phyloP scores from a whole-genome alignment of 345 rosid genomes.

The Salix arbutifolia region DNA sequence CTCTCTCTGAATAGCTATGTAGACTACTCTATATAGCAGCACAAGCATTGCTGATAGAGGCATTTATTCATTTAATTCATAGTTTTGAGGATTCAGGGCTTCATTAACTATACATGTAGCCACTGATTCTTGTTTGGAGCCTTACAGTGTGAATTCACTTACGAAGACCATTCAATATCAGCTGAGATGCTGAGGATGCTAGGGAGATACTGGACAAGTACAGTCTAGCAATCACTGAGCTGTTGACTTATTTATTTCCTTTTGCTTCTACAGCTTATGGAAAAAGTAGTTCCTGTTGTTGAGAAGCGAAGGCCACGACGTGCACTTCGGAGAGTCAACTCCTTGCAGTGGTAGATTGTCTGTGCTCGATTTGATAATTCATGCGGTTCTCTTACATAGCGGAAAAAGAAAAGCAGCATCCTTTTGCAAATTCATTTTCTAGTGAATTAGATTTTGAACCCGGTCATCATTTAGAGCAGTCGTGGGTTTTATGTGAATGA shows the following conservation, averaged over 20 bases:
- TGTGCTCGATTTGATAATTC: not conserved
- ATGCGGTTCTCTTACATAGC: constrained; percentile 6
- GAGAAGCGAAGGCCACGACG: constrained; percentile 53
- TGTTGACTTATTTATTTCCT: not conserved
- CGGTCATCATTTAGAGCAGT: constrained; percentile 9
- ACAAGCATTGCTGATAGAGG: not conserved
- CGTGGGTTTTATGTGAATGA: not conserved
- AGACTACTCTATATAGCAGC: not conserved
- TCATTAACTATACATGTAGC: not conserved
- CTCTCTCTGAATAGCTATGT: not conserved
- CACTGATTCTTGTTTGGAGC: not conserved
- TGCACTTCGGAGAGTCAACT: constrained; percentile 52
- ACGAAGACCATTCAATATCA: not conserved
- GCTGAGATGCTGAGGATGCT: not conserved
- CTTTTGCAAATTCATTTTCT: constrained; percentile 13
- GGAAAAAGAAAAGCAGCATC: constrained; percentile 3
- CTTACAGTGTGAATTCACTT: not conserved
- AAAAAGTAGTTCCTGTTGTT: constrained; percentile 59
- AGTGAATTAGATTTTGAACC: constrained; percentile 16
- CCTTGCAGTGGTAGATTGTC: constrained; percentile 56
- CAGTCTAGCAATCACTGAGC: no score
- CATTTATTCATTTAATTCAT: not conserved
- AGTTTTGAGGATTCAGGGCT: not conserved
- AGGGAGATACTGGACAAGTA: not conserved
- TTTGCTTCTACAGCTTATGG: constrained; percentile 56